Percentiles rank a stretch among this genome's conserved stretches.
These are phyloP conservation scores for Kodamaea kaohsiungensis DNA, from an alignment of 805 yeast species.

Conservation along the genomic window DNA sequence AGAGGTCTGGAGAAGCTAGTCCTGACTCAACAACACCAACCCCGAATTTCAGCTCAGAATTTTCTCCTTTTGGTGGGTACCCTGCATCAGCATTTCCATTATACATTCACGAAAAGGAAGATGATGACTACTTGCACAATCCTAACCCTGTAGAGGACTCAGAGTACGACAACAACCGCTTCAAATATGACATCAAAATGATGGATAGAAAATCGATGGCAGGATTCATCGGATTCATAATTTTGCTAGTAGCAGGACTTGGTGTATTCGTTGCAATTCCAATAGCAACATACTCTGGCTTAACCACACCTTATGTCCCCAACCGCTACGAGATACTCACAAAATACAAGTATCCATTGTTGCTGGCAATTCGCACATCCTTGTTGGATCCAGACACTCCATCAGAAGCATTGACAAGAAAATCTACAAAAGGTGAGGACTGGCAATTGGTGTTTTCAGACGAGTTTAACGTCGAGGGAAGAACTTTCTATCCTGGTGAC, in stretches of 20 bases:
- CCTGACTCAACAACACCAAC: conserved; percentile 14
- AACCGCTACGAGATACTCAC: conserved; percentile 47
- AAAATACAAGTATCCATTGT: conserved; percentile 25
- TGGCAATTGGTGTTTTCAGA: conserved; percentile 42
- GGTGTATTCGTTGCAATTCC: conserved; percentile 76
- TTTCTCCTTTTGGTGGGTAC: conserved; percentile 86
- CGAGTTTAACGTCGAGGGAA: conserved; percentile 41
- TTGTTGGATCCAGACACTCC: conserved; percentile 30
- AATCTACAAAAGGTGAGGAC: conserved; percentile 20
- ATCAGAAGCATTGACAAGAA: conserved; percentile 12
- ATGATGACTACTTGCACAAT: conserved; percentile 90
- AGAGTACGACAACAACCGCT: conserved; percentile 69
- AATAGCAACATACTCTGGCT: conserved; percentile 78
- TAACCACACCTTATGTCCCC: conserved; percentile 30
- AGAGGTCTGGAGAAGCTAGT: neutral
- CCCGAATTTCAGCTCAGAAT: conserved; percentile 30
- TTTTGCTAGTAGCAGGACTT: conserved; percentile 59
- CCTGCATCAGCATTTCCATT: conserved; percentile 91
- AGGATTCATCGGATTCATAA: conserved; percentile 60
- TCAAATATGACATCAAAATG: conserved; percentile 59
- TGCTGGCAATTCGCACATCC: conserved; percentile 21
- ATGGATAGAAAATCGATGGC: conserved; percentile 62
- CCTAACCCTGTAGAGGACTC: conserved; percentile 96
- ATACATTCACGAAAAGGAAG: conserved; percentile 87
- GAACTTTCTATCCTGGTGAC: conserved; percentile 43